These are phyloP conservation scores for Salvia sclarea DNA, from an alignment of 305 asterid genomes.

Conservation along the genomic window DNA sequence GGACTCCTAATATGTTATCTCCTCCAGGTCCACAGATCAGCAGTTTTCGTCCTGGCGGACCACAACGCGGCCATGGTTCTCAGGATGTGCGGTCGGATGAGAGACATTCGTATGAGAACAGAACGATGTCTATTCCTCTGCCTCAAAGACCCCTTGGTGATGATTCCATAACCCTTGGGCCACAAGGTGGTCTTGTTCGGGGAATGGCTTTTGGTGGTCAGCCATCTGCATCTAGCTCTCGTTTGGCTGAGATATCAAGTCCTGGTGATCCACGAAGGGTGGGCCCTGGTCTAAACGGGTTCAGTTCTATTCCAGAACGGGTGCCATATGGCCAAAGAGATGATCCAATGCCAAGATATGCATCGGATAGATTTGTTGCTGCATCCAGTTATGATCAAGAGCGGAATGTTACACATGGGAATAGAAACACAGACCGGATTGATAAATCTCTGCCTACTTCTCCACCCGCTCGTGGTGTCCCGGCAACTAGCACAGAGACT, in stretches of 20 bases:
- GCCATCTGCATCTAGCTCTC: constrained; percentile 44
- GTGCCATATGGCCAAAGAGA: constrained; percentile 58
- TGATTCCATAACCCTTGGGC: constrained; percentile 73
- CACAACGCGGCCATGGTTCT: constrained; percentile 53
- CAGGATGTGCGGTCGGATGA: constrained; percentile 58
- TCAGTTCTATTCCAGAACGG: constrained; percentile 53
- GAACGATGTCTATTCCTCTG: constrained; percentile 45
- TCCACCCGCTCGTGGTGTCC: constrained; percentile 47
- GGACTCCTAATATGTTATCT: constrained; percentile 48
- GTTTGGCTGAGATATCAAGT: constrained; percentile 42
- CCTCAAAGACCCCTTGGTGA: constrained; percentile 55
- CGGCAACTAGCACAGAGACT: constrained; percentile 40
- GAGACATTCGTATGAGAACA: constrained; percentile 47
- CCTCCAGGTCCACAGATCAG: constrained; percentile 45
- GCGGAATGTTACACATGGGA: constrained; percentile 37
- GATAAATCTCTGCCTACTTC: constrained; percentile 56
- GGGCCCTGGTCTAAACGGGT: constrained; percentile 61
- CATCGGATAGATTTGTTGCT: constrained; percentile 50
- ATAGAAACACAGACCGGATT: constrained; percentile 48
- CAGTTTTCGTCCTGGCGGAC: constrained; percentile 44
- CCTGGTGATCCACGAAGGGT: constrained; percentile 54
- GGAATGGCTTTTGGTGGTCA: constrained; percentile 86
- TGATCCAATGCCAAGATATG: constrained; percentile 51
- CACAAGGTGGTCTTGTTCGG: constrained; percentile 89
- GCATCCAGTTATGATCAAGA: constrained; percentile 43